phyloP scores from a whole-genome alignment of 2,329 filamentous ascomycete species.

The Xylariaceae sp. region DNA sequence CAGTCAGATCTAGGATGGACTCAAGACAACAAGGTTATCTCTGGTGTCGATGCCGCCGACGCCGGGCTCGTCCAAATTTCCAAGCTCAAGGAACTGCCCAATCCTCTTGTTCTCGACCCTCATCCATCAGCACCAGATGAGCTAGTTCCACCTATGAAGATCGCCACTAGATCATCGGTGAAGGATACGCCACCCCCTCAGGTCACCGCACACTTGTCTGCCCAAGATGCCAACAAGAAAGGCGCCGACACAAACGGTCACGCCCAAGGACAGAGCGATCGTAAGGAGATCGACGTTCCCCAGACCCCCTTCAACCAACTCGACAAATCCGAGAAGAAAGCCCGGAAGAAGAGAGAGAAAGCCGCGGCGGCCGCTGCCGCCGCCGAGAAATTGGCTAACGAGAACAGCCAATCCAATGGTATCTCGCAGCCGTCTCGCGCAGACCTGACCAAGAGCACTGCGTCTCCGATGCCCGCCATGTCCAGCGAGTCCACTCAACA shows the following conservation, averaged over 20 bases:
- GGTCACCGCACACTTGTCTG: constrained; percentile 14
- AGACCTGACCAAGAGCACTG: constrained; percentile 22
- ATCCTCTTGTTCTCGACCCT: constrained; percentile 44
- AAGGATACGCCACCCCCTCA: constrained; percentile 28
- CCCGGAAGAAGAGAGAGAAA: constrained; percentile 51
- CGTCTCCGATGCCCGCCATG: constrained; percentile 22
- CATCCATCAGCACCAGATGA: constrained; percentile 39
- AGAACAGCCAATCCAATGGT: constrained; percentile 40
- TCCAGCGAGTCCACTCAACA: constrained; percentile 46
- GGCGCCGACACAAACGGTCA: constrained; percentile 18
- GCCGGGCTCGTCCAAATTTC: constrained; percentile 71
- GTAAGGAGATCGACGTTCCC: constrained; percentile 26
- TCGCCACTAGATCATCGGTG: constrained; percentile 18
- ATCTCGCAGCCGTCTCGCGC: constrained; percentile 32
- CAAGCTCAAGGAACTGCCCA: constrained; percentile 56
- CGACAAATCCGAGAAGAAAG: constrained; percentile 32
- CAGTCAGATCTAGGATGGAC: constrained; percentile 90
- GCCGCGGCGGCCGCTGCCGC: constrained; percentile 42
- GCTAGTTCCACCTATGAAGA: constrained; percentile 27
- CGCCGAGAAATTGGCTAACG: constrained; percentile 37
- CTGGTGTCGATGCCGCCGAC: constrained; percentile 70
- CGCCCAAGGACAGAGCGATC: constrained; percentile 23
- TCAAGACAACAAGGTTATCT: constrained; percentile 80
- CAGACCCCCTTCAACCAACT: constrained; percentile 26
- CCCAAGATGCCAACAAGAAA: constrained; percentile 24